Conservation (phyloP, 2,329 filamentous ascomycete species). For the Aspergillus thermomutatus region DNA sequence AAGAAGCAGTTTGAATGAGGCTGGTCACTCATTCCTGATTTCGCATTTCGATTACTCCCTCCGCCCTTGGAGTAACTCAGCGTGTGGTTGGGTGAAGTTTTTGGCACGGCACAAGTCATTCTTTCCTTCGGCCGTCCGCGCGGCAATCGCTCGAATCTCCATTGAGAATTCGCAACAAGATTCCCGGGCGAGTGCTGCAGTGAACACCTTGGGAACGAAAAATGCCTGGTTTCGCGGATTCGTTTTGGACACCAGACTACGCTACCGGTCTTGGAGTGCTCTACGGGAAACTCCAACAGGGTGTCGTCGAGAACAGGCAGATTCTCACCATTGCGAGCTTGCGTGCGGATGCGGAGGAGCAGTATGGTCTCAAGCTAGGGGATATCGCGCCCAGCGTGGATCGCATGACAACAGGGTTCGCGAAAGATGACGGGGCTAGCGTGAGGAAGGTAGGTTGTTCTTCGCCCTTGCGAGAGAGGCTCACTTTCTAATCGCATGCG, state of each 20-base stretch:
- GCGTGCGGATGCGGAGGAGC: slow-evolving; percentile 92
- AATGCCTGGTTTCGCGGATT: slow-evolving; percentile 89
- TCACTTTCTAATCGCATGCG: background rate
- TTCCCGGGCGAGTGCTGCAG: background rate
- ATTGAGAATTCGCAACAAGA: background rate
- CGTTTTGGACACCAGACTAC: slow-evolving; percentile 98
- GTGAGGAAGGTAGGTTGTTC: slow-evolving; percentile 72
- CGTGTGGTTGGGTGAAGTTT: background rate
- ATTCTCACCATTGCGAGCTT: slow-evolving; percentile 85
- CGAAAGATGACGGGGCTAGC: slow-evolving; percentile 89
- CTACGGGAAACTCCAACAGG: slow-evolving; percentile 95
- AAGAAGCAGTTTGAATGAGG: slow-evolving; percentile 6
- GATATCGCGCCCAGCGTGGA: slow-evolving; percentile 82
- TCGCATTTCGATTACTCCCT: background rate
- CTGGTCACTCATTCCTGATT: slow-evolving; percentile 6
- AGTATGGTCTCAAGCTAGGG: slow-evolving; percentile 74
- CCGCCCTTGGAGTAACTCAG: background rate
- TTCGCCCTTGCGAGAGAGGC: background rate
- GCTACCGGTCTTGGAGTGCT: slow-evolving; percentile 91
- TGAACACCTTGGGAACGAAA: background rate
- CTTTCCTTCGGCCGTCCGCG: background rate
- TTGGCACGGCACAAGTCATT: background rate
- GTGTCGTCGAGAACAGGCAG: slow-evolving; percentile 91
- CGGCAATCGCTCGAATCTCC: background rate
- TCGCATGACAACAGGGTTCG: slow-evolving; percentile 78